A percentile compares a stretch with the other conserved stretches of the same genome.
Conservation (phyloP, 2,329 filamentous ascomycete species). For the Verticillium isaacii region DNA sequence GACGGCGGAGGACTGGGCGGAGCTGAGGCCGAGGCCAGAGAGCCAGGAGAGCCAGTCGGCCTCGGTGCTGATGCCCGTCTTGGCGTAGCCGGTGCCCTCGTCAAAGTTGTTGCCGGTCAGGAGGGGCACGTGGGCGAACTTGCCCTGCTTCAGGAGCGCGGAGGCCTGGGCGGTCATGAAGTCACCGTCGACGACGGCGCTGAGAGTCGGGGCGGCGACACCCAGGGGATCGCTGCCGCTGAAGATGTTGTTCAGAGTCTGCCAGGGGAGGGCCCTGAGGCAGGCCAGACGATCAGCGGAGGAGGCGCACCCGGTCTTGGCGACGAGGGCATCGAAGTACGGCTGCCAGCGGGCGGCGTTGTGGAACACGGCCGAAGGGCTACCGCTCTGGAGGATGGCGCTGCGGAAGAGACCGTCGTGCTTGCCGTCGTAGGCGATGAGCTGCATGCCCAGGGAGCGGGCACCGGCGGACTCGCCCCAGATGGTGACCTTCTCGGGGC, state of each 20-base stretch:
- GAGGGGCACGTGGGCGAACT: constrained; percentile 60
- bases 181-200: constrained; percentile 28
- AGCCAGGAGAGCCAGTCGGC: constrained; percentile 43
- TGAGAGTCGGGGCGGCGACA: constrained; percentile 16
- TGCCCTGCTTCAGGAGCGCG: constrained; percentile 48
- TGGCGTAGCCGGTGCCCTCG: constrained; percentile 54
- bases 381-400: constrained; percentile 46
- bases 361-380: constrained; percentile 20
- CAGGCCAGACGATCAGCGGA: constrained; percentile 21
- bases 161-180: constrained; percentile 38
- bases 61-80: constrained; percentile 48
- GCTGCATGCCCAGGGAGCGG: constrained; percentile 42
- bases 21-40: constrained; percentile 16
- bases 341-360: constrained; percentile 14
- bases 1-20: constrained; percentile 25
- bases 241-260: constrained; percentile 23
- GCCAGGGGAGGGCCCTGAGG: constrained; percentile 23
- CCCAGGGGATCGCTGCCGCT: constrained; percentile 14
- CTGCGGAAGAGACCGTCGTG: constrained; percentile 49
- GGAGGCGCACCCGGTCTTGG: constrained; percentile 8
- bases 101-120: constrained; percentile 61
- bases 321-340: constrained; percentile 11
- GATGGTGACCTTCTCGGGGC: constrained; percentile 40
- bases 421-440: constrained; percentile 46
- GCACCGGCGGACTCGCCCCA: constrained; percentile 52